Percentiles rank a stretch among this genome's conserved stretches.
These are phyloP conservation scores for Beauveria sp. DNA, from an alignment of 2,329 filamentous ascomycete species.

Conservation along the genomic window DNA sequence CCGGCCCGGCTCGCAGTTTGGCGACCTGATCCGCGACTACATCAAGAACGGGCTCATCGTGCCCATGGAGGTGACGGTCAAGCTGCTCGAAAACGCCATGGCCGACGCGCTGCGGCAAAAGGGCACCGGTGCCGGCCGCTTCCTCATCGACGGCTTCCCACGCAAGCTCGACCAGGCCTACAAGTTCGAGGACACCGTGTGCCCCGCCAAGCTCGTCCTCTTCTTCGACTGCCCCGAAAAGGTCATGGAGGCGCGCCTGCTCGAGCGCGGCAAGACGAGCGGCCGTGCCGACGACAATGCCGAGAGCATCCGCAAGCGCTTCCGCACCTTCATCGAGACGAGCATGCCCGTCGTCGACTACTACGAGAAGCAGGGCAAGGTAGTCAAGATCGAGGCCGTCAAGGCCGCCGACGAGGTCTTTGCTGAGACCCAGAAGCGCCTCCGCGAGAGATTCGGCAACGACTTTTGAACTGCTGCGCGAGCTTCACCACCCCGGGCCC, in stretches of 20 bases:
- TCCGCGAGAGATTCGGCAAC: conserved; percentile 41
- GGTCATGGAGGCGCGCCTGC: conserved; percentile 74
- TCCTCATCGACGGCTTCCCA: conserved; percentile 79
- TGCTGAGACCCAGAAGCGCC: conserved; percentile 41
- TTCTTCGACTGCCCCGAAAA: conserved; percentile 93
- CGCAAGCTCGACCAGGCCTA: conserved; percentile 95
- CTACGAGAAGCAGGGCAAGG: conserved; percentile 67
- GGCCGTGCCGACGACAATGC: conserved; percentile 89
- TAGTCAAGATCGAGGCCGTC: conserved; percentile 73
- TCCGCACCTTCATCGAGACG: conserved; percentile 87
- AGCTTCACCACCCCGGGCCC: not conserved
- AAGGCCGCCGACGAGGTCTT: conserved; percentile 56
- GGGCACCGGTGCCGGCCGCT: conserved; percentile 52
- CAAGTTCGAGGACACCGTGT: conserved; percentile 87
- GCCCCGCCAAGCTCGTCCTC: conserved; percentile 73
- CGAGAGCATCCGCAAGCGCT: conserved; percentile 93
- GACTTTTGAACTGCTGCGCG: not conserved
- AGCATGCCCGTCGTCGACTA: conserved; percentile 95
- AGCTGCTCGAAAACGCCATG: conserved; percentile 93
- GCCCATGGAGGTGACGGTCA: conserved; percentile 96
- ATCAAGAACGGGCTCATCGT: conserved; percentile 95
- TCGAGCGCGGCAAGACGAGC: conserved; percentile 88
- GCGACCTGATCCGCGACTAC: conserved; percentile 83
- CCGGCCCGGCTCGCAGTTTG: conserved; percentile 78
- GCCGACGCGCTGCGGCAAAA: conserved; percentile 52